Base-by-base conservation (phyloP, 2,329 filamentous ascomycete species). In the Hypoxylon sp. region DNA sequence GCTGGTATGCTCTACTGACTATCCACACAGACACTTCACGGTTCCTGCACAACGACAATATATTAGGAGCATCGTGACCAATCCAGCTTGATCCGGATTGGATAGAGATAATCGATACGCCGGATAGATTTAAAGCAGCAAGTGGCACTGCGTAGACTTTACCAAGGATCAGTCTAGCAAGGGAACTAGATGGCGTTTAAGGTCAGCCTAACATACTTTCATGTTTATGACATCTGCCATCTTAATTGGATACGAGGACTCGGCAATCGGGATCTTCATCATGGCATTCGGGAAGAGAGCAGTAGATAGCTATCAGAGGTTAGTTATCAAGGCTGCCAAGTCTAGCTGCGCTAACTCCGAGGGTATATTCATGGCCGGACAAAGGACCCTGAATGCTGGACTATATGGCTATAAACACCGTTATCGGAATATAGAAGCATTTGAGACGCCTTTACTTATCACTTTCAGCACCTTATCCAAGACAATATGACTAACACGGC, bases 261-360 rank as follows among this genome's bases (percentile, higher is more conserved):
- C 67, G 69, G 69, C n/a, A 58, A 69, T 71, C 69, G 69, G 69
- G 63, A 71, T 71, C 69, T 69, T 53, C 67, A 25, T 54, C 41
- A 46, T 68, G 63, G 69, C 39, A 64, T 69, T 71, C 67, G 69
- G 69, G 48, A 68, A 64, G 50, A 64, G 50, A 58, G 37, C 12
- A 63, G 54, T n/a, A 47, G 56, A 67, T 67, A 54, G 43, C 48
- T 60, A 61, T 55, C 54, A 4, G 8, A 3, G 37, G 51, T 27
- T 16, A 23, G 32, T n/a, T 53, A 53, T 37, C 46, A 41, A n/a
- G 27, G 39, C 21, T 41, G 37, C 55, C 58, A 45, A 67, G 29
- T 25, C 32, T 37, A 37, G n/a, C 30, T 30, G 21, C 37, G 43
- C 29, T 47, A 46, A 30, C 30, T 29, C 19, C 32, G 1, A 23